Conservation (phyloP, 2,329 filamentous ascomycete species). For the Canariomyces notabilis region DNA sequence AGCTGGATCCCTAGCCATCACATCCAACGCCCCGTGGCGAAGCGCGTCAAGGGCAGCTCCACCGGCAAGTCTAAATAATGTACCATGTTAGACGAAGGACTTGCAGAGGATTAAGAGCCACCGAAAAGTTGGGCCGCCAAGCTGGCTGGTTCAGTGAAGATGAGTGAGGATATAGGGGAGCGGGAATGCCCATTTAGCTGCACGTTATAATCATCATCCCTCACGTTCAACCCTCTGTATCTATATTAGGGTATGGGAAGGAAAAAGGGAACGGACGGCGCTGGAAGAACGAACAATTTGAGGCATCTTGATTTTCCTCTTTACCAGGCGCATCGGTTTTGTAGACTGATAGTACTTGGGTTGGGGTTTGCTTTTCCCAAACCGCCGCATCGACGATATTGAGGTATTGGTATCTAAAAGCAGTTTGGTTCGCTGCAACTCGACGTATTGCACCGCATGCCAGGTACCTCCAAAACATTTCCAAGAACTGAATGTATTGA, state of each 20-base stretch:
- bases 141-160: too few species aligned
- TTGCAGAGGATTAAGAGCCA: too few species aligned
- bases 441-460: too few species aligned
- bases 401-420: too few species aligned
- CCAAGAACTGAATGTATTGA: background rate
- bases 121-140: too few species aligned
- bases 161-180: background rate
- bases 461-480: too few species aligned
- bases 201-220: background rate
- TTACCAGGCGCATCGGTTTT: background rate
- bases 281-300: background rate
- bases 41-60: slow-evolving; percentile 58
- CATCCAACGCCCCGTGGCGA: slow-evolving; percentile 75
- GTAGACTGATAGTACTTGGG: too few species aligned
- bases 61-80: slow-evolving; percentile 33
- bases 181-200: background rate
- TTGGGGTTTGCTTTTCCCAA: too few species aligned
- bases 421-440: too few species aligned
- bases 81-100: background rate
- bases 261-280: background rate
- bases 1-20: slow-evolving; percentile 91
- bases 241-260: slow-evolving; percentile 5
- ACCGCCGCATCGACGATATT: background rate
- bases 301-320: slow-evolving; percentile 3
- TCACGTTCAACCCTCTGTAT: background rate